A percentile compares a stretch with the other conserved stretches of the same genome.
Conservation (phyloP, 768 basidiomycete species). For the Boletus vermiculosoides region DNA sequence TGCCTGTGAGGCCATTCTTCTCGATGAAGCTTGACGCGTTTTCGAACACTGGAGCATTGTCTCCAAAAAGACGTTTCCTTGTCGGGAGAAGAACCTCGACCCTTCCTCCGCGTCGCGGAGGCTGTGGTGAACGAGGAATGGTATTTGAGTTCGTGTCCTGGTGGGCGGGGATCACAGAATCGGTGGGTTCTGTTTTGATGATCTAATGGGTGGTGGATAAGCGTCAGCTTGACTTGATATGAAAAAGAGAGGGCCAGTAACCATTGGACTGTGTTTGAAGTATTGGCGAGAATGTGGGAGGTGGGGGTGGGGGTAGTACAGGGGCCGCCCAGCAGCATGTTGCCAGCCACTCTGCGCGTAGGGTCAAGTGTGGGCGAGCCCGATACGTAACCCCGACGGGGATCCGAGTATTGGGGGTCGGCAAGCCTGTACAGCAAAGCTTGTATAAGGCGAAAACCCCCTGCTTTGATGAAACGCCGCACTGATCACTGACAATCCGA, state of each 20-base stretch:
- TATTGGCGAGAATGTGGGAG: not conserved
- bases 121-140: not conserved
- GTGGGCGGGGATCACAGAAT: not conserved
- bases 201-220: not conserved
- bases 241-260: not conserved
- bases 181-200: conserved; percentile 11
- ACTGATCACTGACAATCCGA: too few species aligned
- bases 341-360: not conserved
- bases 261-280: not conserved
- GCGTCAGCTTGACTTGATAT: not conserved
- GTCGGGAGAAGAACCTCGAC: conserved; percentile 17
- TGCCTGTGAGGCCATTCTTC: not conserved
- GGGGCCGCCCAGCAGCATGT: not conserved
- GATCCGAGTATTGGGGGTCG: too few species aligned
- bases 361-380: not conserved
- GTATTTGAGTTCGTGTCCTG: not conserved
- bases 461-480: too few species aligned
- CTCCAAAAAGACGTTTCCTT: conserved; percentile 2
- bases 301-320: not conserved
- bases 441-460: too few species aligned
- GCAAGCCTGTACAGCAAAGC: too few species aligned
- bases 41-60: conserved; percentile 10
- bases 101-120: not conserved
- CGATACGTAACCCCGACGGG: too few species aligned
- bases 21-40: conserved; percentile 8